phyloP scores from a whole-genome alignment of 163 green algal genomes.

The Scenedesmus sp. region DNA sequence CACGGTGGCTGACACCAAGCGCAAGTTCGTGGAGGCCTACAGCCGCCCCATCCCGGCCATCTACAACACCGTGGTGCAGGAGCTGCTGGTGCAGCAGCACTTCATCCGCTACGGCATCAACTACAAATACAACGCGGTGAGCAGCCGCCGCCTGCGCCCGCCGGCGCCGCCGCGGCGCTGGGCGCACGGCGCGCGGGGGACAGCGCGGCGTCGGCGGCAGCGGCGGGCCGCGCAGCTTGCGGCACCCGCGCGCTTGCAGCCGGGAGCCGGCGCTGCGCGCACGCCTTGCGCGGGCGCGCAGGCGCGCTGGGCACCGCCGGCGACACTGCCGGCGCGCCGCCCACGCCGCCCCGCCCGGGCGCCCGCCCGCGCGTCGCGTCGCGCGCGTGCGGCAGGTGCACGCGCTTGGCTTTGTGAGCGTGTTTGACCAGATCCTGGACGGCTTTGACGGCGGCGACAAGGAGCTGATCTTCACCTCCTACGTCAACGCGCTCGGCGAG shows the following conservation, averaged over 20 bases:
- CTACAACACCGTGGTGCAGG: slow-evolving; percentile 94
- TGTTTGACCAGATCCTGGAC: slow-evolving; percentile 96
- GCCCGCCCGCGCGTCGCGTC: neutral
- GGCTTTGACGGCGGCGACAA: slow-evolving; percentile 68
- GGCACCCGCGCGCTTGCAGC: too few relatives aligned
- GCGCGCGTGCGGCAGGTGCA: slow-evolving; percentile 67
- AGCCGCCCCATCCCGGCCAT: slow-evolving; percentile 88
- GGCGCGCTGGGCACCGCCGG: too few relatives aligned
- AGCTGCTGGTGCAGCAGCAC: slow-evolving; percentile 97
- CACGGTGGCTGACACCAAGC: slow-evolving; percentile 95
- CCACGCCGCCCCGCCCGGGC: too few relatives aligned
- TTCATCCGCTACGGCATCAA: slow-evolving; percentile 90
- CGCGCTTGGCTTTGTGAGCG: slow-evolving; percentile 88
- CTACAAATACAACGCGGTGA: slow-evolving; percentile 93
- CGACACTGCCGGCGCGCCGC: too few relatives aligned
- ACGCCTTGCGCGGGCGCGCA: too few relatives aligned
- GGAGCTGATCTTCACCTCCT: slow-evolving; percentile 87
- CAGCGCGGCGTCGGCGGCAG: too few relatives aligned
- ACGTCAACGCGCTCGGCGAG: slow-evolving; percentile 88
- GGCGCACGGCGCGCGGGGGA: too few relatives aligned
- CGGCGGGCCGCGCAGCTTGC: too few relatives aligned
- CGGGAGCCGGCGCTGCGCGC: too few relatives aligned
- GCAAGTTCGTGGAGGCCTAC: slow-evolving; percentile 88
- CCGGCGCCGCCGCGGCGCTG: too few relatives aligned
- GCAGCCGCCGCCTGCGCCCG: too few relatives aligned